Evolutionary conservation across 78 protist species (phyloP), one percentile per base, ranked within the genome.

Genomic region (Mastigamoeba balamuthi): DNA sequence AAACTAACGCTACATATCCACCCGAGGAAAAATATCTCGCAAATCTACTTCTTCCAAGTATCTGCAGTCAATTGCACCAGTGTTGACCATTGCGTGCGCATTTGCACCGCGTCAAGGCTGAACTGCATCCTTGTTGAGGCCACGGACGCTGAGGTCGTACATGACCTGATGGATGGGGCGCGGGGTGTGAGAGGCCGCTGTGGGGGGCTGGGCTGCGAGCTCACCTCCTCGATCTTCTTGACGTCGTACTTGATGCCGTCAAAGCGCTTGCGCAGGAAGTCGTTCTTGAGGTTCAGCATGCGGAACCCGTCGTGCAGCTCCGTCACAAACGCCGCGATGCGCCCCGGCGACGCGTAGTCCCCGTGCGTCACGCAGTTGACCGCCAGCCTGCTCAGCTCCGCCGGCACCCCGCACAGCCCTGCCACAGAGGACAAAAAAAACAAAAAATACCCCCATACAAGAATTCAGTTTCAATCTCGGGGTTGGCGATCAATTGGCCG

Each of bases 241-340:
- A 90, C 65, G 66, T 90, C 94, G 58, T 90, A 90, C 77, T 82
- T 73, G 42, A 70, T 53, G 6, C 72, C 72, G 28, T 80, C 85
- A 41, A 75, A 78, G 35, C 76, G 40, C 66, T 76, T 84, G 65
- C 94, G 74, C 9, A 90, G 72, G 17, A 48, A 43, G 66, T 90
- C 94, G 44, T 90, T 90, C 75, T 85, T 84, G 17, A 89, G 76
- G 67, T 83, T 84, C 66, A 89, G 72, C 25, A 80, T 63, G 28
- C 81, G 71, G 69, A 89, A 84, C 3, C 85, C 93, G 25, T 72
- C 48, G 41, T 76, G 73, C 36, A 89, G 27, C 64, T 83, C 85
- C 17, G 67, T 40, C 4, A 84, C 76, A 41, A 82, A 82, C 1
- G n/a, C 44, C 1, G 70, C 40, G 17, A 81, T 78, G 6, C 30